These are phyloP conservation scores for Sporothrix globosa DNA, from an alignment of 2,329 filamentous ascomycete species.

Conservation along the genomic window DNA sequence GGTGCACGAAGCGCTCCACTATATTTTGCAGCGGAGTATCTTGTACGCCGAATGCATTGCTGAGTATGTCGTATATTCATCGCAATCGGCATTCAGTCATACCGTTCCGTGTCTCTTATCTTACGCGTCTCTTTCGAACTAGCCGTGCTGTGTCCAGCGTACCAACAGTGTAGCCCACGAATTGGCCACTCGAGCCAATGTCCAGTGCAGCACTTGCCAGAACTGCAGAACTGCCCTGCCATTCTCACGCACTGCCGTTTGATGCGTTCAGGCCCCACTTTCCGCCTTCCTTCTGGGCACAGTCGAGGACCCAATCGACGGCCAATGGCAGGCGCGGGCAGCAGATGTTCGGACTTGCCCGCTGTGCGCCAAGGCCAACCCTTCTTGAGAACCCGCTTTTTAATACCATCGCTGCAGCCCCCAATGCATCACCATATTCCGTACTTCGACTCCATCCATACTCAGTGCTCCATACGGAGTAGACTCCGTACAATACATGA, in stretches of 20 bases:
- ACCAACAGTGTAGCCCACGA: background rate
- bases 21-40: too few species aligned
- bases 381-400: background rate
- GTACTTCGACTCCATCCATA: background rate
- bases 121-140: background rate
- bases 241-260: background rate
- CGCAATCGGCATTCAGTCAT: slow-evolving; percentile 18
- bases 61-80: too few species aligned
- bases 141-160: slow-evolving; percentile 19
- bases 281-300: slow-evolving; percentile 1
- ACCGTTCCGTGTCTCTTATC: background rate
- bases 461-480: too few species aligned
- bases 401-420: background rate
- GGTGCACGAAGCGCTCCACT: background rate
- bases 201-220: background rate
- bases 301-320: background rate
- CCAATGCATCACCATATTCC: background rate
- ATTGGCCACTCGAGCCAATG: too few species aligned
- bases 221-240: background rate
- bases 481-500: background rate
- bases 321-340: slow-evolving; percentile 12
- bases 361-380: slow-evolving; percentile 19
- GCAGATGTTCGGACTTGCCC: slow-evolving; percentile 11
- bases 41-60: too few species aligned
- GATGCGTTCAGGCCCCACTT: slow-evolving; percentile 18